Percentiles rank a stretch among this genome's conserved stretches.
Evolutionary conservation across 1,284 basidiomycete species (phyloP).

Genomic region (Trametes pubescens): DNA sequence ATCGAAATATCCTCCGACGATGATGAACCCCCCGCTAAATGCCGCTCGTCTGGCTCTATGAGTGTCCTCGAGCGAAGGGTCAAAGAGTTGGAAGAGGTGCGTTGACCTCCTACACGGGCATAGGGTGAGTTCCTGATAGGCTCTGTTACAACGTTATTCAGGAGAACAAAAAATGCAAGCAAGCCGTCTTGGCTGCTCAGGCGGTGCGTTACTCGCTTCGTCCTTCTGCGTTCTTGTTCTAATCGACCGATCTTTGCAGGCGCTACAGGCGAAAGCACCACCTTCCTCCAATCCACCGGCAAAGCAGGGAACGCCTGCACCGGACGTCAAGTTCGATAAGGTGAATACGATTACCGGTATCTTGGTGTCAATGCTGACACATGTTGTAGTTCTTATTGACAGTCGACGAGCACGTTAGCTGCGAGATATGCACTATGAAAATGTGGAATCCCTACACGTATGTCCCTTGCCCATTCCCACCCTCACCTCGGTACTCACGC

Average conservation of each 20-base stretch:
- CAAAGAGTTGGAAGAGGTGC: conserved; percentile 35
- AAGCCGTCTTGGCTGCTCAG: conserved; percentile 1
- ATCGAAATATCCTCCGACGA: conserved; percentile 44
- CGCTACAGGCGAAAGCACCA: not conserved
- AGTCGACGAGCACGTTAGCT: conserved; percentile 62
- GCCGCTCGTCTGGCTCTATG: conserved; percentile 10
- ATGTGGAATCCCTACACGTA: conserved; percentile 74
- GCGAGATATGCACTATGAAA: conserved; percentile 66
- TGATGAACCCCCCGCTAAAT: conserved; percentile 38
- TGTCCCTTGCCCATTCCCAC: conserved; percentile 37
- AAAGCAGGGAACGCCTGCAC: conserved; percentile 12
- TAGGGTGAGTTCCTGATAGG: conserved; percentile 11
- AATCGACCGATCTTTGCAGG: not conserved
- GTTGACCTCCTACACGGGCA: conserved; percentile 8
- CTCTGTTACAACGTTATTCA: not conserved
- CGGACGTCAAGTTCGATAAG: conserved; percentile 11
- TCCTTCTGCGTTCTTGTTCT: not conserved
- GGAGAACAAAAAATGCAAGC: conserved; percentile 28
- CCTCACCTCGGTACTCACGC: conserved; percentile 17
- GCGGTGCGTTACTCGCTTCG: not conserved
- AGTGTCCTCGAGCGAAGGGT: conserved; percentile 24
- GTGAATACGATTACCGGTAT: not conserved
- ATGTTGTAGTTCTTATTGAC: conserved; percentile 47
- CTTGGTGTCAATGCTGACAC: not conserved
- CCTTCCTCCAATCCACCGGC: not conserved